A percentile compares a stretch with the other conserved stretches of the same genome.
Conservation (phyloP, 176 grass and related monocot genomes). For the Tuctoria greenei region DNA sequence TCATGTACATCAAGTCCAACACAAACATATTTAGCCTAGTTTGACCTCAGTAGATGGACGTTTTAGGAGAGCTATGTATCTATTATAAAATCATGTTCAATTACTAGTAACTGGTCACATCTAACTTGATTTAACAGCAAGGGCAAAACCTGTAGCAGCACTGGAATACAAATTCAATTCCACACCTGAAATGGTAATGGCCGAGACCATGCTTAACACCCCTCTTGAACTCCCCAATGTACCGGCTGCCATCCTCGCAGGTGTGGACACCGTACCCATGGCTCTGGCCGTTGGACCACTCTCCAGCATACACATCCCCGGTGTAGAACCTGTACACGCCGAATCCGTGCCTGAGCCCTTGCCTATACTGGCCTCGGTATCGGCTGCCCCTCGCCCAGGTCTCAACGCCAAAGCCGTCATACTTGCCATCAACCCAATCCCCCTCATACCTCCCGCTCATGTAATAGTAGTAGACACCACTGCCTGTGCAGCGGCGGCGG, state of each 20-base stretch:
- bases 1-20: not conserved
- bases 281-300: slow-evolving; percentile 98
- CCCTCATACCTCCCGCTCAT: slow-evolving; percentile 99
- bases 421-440: slow-evolving; percentile 86
- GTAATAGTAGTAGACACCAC: slow-evolving; percentile 95
- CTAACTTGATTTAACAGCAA: slow-evolving; percentile 25
- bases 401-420: slow-evolving; percentile 95
- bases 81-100: not conserved
- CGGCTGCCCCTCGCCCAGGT: slow-evolving; percentile 94
- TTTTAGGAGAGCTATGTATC: slow-evolving; percentile 2
- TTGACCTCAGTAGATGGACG: slow-evolving; percentile 6
- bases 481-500: slow-evolving; percentile 73
- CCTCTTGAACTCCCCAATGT: slow-evolving; percentile 96
- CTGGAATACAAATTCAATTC: slow-evolving; percentile 5
- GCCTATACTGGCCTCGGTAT: slow-evolving; percentile 85
- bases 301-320: slow-evolving; percentile 88
- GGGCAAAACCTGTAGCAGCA: not conserved
- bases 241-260: slow-evolving; percentile 94
- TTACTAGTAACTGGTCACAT: not conserved
- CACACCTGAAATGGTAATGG: slow-evolving; percentile 98
- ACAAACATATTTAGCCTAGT: not conserved
- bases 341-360: slow-evolving; percentile 88
- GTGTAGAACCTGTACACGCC: slow-evolving; percentile 97
- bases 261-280: slow-evolving; percentile 92
- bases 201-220: slow-evolving; percentile 95